A percentile compares a stretch with the other conserved stretches of the same genome.
These are phyloP conservation scores for Coemansia sp. DNA, from an alignment of 192 early-diverging fungal genomes.

Conservation along the genomic window DNA sequence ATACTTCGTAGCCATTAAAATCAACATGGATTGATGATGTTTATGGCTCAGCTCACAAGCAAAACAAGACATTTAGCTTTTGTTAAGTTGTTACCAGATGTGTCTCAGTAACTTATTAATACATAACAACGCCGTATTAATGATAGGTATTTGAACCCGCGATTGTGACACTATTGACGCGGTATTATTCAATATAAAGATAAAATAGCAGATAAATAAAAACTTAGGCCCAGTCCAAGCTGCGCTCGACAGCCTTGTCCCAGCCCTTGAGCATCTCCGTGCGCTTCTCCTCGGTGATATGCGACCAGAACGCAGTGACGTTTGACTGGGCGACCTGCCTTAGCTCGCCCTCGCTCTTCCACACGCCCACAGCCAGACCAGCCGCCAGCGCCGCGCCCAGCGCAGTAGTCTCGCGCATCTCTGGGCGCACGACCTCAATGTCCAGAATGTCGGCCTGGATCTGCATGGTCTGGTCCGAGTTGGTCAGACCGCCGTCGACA, in stretches of 20 bases:
- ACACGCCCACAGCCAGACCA: conserved; percentile 71
- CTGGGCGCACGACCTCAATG: conserved; percentile 77
- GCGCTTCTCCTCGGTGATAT: conserved; percentile 59
- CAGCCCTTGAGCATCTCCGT: conserved; percentile 63
- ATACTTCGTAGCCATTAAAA: too few relatives aligned
- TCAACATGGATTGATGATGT: too few relatives aligned
- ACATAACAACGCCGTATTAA: too few relatives aligned
- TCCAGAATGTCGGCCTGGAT: conserved; percentile 83
- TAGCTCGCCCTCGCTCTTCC: conserved; percentile 59
- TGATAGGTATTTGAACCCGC: neutral
- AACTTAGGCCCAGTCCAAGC: conserved; percentile 61
- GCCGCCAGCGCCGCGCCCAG: conserved; percentile 91
- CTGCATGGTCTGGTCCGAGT: conserved; percentile 90
- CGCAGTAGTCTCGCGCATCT: conserved; percentile 90
- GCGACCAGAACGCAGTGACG: conserved; percentile 52
- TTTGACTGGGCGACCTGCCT: conserved; percentile 57
- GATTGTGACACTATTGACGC: neutral
- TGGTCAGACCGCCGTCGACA: conserved; percentile 94
- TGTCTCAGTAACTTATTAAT: too few relatives aligned
- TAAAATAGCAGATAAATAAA: neutral
- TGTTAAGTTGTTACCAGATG: too few relatives aligned
- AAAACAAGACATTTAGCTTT: too few relatives aligned
- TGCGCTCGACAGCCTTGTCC: conserved; percentile 75
- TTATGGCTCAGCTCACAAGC: too few relatives aligned
- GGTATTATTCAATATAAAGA: neutral